Conservation (phyloP, 805 yeast species). For the Wickerhamomyces rabaulensis region DNA sequence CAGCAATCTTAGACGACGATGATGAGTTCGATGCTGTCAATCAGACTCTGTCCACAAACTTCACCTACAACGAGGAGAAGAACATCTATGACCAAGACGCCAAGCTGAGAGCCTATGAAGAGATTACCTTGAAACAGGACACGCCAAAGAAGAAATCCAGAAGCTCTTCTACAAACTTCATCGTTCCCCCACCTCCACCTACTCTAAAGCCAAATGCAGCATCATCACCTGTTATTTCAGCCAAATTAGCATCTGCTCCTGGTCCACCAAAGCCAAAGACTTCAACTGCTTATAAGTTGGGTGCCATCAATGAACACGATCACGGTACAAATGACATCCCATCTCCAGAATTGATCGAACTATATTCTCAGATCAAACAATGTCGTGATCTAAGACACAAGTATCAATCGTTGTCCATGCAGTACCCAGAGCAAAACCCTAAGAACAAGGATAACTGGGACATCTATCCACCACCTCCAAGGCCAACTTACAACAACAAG, state of each 20-base stretch:
- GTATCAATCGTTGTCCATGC: constrained; percentile 68
- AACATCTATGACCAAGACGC: constrained; percentile 62
- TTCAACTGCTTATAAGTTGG: constrained; percentile 36
- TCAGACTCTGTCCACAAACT: constrained; percentile 42
- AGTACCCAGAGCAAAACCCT: constrained; percentile 75
- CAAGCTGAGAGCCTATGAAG: constrained; percentile 53
- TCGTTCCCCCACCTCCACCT: constrained; percentile 34
- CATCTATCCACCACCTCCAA: constrained; percentile 91
- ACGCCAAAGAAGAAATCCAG: constrained; percentile 30
- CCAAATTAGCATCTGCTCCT: neutral
- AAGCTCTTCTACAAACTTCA: constrained; percentile 31
- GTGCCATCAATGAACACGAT: constrained; percentile 41
- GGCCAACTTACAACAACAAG: constrained; percentile 78
- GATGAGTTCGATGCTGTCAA: constrained; percentile 19
- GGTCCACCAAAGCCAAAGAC: constrained; percentile 4
- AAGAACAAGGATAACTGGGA: constrained; percentile 71
- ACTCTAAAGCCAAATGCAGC: constrained; percentile 22
- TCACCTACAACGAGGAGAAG: constrained; percentile 60
- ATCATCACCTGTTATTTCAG: constrained; percentile 13
- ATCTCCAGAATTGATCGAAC: constrained; percentile 59
- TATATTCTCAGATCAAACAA: constrained; percentile 54
- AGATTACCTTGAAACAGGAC: constrained; percentile 11
- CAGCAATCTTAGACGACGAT: constrained; percentile 5
- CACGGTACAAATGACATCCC: constrained; percentile 54
- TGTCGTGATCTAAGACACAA: constrained; percentile 74